Evolutionary conservation across 2,329 filamentous ascomycete genomes (phyloP).

Genomic region (Trichoderma aggressivum): DNA sequence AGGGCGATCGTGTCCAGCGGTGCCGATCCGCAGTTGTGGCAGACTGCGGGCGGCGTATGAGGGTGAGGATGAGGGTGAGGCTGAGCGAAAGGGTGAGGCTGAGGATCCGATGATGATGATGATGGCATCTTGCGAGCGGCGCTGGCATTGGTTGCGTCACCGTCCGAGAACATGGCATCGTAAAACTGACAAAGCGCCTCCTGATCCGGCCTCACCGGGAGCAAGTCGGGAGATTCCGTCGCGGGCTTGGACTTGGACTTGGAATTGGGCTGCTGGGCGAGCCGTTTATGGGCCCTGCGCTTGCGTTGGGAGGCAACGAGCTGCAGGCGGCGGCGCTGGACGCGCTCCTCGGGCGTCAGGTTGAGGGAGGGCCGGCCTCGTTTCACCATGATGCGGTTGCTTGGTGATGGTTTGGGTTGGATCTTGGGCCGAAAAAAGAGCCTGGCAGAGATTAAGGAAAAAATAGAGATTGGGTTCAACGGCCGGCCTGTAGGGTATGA

Average conservation of each 20-base stretch:
- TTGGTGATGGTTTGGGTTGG: not conserved
- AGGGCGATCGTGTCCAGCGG: not conserved
- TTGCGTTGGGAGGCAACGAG: constrained; percentile 13
- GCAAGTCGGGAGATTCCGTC: not conserved
- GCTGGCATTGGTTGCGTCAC: not conserved
- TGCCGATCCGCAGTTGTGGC: not conserved
- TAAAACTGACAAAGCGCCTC: not conserved
- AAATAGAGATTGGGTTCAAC: not conserved
- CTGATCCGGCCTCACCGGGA: not conserved
- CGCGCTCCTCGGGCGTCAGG: constrained; percentile 11
- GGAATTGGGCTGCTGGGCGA: not conserved
- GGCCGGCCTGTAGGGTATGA: not conserved
- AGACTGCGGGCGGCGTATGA: not conserved
- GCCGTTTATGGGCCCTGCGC: constrained; percentile 8
- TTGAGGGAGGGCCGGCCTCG: constrained; percentile 10
- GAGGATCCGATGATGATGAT: not conserved
- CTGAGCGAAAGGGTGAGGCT: too few relatives aligned
- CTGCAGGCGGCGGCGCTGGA: not conserved
- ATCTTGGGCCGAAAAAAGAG: not conserved
- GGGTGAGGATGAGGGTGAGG: too few relatives aligned
- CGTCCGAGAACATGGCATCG: not conserved
- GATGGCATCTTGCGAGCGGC: not conserved
- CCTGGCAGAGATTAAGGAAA: not conserved
- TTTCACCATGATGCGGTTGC: constrained; percentile 2
- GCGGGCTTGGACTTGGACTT: too few relatives aligned